Conservation (phyloP, 306 rosid genomes). For the barrel medic (Medicago truncatula) region MtrunA17r5.0-ANR NC_053045.1:46996001-46996500, state of each 20-base stretch:
- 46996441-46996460: slow-evolving; percentile 87
- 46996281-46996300: not conserved
- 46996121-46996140: slow-evolving; percentile 76
- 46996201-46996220: slow-evolving; percentile 61
- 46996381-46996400: slow-evolving; percentile 84
- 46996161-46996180: slow-evolving; percentile 92
- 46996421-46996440: slow-evolving; percentile 89
- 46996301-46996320: slow-evolving; percentile 49
- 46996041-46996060: not conserved
- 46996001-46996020: too few relatives aligned
- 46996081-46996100: slow-evolving; percentile 89
- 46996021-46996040: too few relatives aligned
- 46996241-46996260: not conserved
- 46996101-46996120: slow-evolving; percentile 82
- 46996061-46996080: not conserved
- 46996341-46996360: slow-evolving; percentile 86
- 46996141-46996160: slow-evolving; percentile 82
- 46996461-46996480: slow-evolving; percentile 72
- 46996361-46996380: slow-evolving; percentile 84
- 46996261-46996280: not conserved
- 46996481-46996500: slow-evolving; percentile 58
- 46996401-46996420: slow-evolving; percentile 76
- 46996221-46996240: slow-evolving; percentile 1
- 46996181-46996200: slow-evolving; percentile 87
- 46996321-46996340: slow-evolving; percentile 65